phyloP scores from a whole-genome alignment of 2,329 filamentous ascomycete genomes.

The Paecilomyces niveus region DNA sequence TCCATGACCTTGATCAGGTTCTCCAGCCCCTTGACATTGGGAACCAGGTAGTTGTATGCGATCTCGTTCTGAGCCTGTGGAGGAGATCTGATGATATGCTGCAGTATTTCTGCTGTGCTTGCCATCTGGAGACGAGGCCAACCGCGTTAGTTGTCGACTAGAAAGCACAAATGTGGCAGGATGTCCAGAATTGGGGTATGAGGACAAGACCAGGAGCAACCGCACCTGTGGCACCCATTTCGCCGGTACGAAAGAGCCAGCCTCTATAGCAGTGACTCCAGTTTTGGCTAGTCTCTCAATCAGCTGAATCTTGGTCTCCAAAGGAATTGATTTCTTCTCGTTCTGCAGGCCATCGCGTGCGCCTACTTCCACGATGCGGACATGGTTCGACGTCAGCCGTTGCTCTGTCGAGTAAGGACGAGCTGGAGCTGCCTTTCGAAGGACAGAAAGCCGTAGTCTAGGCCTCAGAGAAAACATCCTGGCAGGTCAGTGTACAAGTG shows the following conservation, averaged over 20 bases:
- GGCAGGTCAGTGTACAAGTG: neutral
- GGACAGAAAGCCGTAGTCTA: slow-evolving; percentile 19
- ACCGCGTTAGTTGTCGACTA: neutral
- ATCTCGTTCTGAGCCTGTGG: slow-evolving; percentile 46
- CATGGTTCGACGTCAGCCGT: slow-evolving; percentile 40
- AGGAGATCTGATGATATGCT: slow-evolving; percentile 45
- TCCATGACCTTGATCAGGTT: slow-evolving; percentile 51
- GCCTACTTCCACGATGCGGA: slow-evolving; percentile 48
- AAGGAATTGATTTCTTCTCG: slow-evolving; percentile 42
- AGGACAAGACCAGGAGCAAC: neutral
- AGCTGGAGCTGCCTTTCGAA: slow-evolving; percentile 13
- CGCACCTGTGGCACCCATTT: slow-evolving; percentile 50
- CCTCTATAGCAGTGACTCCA: slow-evolving; percentile 45
- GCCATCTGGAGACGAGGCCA: slow-evolving; percentile 47
- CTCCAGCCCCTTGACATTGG: slow-evolving; percentile 56
- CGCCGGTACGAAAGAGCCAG: slow-evolving; percentile 47
- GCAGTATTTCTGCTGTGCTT: slow-evolving; percentile 55
- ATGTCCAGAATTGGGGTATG: neutral
- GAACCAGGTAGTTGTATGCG: slow-evolving; percentile 60
- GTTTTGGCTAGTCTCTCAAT: slow-evolving; percentile 42
- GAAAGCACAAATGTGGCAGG: neutral
- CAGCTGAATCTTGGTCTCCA: slow-evolving; percentile 44
- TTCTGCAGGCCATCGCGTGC: slow-evolving; percentile 49
- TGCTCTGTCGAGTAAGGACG: slow-evolving; percentile 33
- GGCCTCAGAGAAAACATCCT: slow-evolving; percentile 21